Percentiles rank a stretch among this genome's conserved stretches.
Conservation (phyloP, 176 grass and related monocot genomes). For the Dendrocalamus sinicus region DNA sequence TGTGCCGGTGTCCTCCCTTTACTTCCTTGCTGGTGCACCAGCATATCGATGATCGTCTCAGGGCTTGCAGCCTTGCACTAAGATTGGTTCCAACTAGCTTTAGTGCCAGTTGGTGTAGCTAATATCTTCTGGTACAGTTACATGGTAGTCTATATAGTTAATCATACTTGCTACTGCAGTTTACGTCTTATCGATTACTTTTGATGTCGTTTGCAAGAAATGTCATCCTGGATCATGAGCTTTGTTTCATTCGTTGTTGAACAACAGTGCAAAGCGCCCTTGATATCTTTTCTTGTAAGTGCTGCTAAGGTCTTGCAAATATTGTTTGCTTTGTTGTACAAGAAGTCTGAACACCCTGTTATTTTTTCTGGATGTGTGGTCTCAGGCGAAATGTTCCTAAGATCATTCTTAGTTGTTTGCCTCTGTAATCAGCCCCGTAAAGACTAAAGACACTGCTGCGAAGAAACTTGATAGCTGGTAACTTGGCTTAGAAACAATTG, state of each 20-base stretch:
- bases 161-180: not conserved
- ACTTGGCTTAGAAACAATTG: not conserved
- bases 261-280: not conserved
- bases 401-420: not conserved
- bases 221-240: not conserved
- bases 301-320: not conserved
- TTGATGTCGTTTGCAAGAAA: not conserved
- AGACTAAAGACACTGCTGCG: not conserved
- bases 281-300: not conserved
- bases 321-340: not conserved
- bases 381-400: not conserved
- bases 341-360: too few species aligned
- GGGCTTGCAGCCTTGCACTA: not conserved
- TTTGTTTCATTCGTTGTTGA: constrained; percentile 13
- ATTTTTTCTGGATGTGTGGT: not conserved
- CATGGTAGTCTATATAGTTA: not conserved
- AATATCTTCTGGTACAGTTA: not conserved
- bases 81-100: not conserved
- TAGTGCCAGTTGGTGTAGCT: constrained; percentile 15
- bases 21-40: constrained; percentile 55
- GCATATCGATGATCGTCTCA: constrained; percentile 43
- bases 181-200: not conserved
- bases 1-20: constrained; percentile 54
- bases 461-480: not conserved
- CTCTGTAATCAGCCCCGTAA: not conserved